Conservation (phyloP, 2,329 filamentous ascomycete species). For the Fusarium brachygibbosum region DNA sequence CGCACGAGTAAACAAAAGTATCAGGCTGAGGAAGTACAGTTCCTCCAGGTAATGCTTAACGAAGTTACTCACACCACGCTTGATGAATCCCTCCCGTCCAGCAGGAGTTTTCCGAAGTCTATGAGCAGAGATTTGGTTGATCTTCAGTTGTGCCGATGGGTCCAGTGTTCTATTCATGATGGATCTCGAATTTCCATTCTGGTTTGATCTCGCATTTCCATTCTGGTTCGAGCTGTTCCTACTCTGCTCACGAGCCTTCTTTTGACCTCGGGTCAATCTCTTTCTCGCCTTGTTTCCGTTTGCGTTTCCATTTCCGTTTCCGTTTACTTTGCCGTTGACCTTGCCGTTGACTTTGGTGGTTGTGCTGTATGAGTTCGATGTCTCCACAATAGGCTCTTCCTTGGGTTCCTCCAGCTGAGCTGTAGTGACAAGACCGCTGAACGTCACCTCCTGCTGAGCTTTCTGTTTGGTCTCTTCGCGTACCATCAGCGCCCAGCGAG, state of each 20-base stretch:
- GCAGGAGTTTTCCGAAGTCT: not conserved
- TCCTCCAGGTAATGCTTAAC: not conserved
- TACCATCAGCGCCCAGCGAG: not conserved
- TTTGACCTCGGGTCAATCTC: not conserved
- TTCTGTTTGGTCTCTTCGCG: not conserved
- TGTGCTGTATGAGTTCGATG: not conserved
- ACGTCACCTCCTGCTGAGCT: not conserved
- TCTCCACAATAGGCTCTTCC: not conserved
- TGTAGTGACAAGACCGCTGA: conserved; percentile 1
- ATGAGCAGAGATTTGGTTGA: not conserved
- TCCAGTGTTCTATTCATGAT: conserved; percentile 2
- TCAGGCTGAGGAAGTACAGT: conserved; percentile 16
- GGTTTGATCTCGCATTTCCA: not conserved
- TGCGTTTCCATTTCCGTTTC: not conserved
- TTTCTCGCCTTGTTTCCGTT: not conserved
- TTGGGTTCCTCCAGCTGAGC: conserved; percentile 1
- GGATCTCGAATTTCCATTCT: conserved; percentile 4
- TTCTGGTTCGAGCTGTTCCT: not conserved
- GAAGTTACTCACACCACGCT: not conserved
- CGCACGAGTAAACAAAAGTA: conserved; percentile 16
- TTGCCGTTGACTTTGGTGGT: not conserved
- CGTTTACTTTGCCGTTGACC: not conserved
- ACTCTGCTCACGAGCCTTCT: not conserved
- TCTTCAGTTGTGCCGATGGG: not conserved
- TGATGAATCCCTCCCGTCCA: not conserved